Conservation (phyloP, 2,329 filamentous ascomycete genomes). For the Hypoxylon sp. region DNA sequence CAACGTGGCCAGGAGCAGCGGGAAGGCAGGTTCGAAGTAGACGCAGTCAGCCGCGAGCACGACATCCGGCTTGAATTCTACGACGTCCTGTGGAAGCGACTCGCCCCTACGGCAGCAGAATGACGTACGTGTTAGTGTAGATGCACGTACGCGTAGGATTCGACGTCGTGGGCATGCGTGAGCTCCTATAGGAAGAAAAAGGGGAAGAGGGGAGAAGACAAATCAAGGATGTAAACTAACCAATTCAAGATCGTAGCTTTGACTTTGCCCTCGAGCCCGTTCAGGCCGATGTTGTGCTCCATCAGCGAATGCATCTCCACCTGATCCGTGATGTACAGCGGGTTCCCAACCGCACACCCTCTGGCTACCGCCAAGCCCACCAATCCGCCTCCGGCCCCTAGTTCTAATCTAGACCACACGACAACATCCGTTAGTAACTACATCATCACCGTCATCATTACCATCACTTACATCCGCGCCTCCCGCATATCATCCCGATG, state of each 20-base stretch:
- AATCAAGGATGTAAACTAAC: constrained; percentile 63
- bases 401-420: constrained; percentile 76
- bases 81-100: constrained; percentile 67
- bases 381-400: constrained; percentile 92
- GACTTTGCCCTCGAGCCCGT: constrained; percentile 75
- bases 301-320: constrained; percentile 87
- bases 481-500: constrained; percentile 74
- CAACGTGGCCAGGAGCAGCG: constrained; percentile 85
- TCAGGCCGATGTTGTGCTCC: constrained; percentile 88
- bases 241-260: constrained; percentile 84
- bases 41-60: constrained; percentile 97
- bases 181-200: constrained; percentile 48
- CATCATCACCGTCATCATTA: background rate
- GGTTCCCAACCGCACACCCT: constrained; percentile 67
- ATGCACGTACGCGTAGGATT: constrained; percentile 26
- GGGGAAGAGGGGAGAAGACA: constrained; percentile 50
- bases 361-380: constrained; percentile 77
- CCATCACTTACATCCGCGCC: constrained; percentile 77
- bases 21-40: constrained; percentile 97
- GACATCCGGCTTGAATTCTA: constrained; percentile 76
- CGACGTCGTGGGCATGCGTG: constrained; percentile 17
- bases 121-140: constrained; percentile 39
- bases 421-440: constrained; percentile 24
- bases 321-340: constrained; percentile 90
- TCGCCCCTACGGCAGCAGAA: constrained; percentile 67